These are phyloP conservation scores for Grammothele lineata DNA, from an alignment of 768 basidiomycete genomes.

Conservation along the genomic window DNA sequence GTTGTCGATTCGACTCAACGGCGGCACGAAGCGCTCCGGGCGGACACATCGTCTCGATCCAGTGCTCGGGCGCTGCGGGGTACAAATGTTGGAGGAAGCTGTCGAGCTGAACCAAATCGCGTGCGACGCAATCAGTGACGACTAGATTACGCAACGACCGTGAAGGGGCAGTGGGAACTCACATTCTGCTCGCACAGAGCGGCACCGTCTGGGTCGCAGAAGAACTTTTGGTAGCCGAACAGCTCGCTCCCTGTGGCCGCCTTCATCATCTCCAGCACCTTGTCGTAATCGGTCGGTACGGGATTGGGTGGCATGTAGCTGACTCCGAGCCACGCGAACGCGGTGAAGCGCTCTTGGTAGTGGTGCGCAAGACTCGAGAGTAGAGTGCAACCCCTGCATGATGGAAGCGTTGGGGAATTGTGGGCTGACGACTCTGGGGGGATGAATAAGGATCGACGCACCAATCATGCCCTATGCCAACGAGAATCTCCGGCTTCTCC, in stretches of 20 bases:
- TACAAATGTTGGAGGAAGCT: conserved; percentile 34
- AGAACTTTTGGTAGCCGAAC: conserved; percentile 38
- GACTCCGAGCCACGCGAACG: conserved; percentile 33
- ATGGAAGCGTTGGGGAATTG: too few species aligned
- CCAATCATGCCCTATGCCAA: conserved; percentile 34
- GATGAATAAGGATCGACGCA: conserved; percentile 5
- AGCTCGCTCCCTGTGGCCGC: conserved; percentile 31
- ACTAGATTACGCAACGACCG: too few species aligned
- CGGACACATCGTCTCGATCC: conserved; percentile 31
- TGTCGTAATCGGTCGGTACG: conserved; percentile 21
- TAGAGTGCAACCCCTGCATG: background rate
- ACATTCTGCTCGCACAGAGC: too few species aligned
- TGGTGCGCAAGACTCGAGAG: conserved; percentile 3
- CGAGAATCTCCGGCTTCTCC: conserved; percentile 24
- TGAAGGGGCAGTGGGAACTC: too few species aligned
- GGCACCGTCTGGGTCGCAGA: background rate
- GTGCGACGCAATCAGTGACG: too few species aligned
- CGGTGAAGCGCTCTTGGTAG: conserved; percentile 37
- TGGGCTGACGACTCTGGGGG: too few species aligned
- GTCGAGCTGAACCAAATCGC: conserved; percentile 35
- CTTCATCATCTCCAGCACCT: conserved; percentile 20
- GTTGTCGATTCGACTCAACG: conserved; percentile 22
- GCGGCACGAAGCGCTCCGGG: conserved; percentile 30
- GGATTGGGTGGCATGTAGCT: conserved; percentile 28
- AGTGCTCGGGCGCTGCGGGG: conserved; percentile 28